These are phyloP conservation scores for Ailanthus altissimus DNA, from an alignment of 345 rosid species.

Conservation along the genomic window DNA sequence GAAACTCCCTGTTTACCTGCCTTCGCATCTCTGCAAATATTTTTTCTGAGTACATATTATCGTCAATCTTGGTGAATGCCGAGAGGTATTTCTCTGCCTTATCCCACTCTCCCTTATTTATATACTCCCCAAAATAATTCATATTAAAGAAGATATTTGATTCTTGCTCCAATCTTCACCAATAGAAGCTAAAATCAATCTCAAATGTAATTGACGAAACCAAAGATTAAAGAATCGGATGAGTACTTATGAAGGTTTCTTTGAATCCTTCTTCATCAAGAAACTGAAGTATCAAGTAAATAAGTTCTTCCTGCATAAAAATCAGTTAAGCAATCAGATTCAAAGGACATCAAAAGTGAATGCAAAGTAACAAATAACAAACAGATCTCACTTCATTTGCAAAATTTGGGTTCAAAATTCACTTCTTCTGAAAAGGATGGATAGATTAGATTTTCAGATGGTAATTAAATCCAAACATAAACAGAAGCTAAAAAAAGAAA, in stretches of 20 bases:
- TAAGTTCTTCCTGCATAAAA: conserved; percentile 43
- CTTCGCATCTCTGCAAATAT: conserved; percentile 63
- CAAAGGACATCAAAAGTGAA: neutral
- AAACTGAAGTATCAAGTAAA: conserved; percentile 44
- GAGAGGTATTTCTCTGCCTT: conserved; percentile 68
- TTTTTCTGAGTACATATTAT: conserved; percentile 56
- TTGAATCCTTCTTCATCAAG: conserved; percentile 39
- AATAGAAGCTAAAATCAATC: conserved; percentile 25
- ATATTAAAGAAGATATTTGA: conserved; percentile 61
- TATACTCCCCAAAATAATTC: conserved; percentile 50
- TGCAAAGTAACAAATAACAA: neutral
- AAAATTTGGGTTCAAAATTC: neutral
- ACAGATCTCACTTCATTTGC: neutral
- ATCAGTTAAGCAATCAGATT: neutral
- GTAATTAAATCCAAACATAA: too few relatives aligned
- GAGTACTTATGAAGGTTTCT: conserved; percentile 38
- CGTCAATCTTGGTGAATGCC: conserved; percentile 52
- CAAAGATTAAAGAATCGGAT: neutral
- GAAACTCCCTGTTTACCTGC: neutral
- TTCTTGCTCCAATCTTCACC: conserved; percentile 64
- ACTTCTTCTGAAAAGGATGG: neutral
- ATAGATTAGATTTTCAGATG: neutral
- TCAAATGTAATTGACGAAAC: neutral
- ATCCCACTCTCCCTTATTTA: conserved; percentile 51
- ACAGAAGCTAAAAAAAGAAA: neutral